phyloP scores from a whole-genome alignment of 2,329 filamentous ascomycete species.

The Zelopaecilomyces penicillatus region DNA sequence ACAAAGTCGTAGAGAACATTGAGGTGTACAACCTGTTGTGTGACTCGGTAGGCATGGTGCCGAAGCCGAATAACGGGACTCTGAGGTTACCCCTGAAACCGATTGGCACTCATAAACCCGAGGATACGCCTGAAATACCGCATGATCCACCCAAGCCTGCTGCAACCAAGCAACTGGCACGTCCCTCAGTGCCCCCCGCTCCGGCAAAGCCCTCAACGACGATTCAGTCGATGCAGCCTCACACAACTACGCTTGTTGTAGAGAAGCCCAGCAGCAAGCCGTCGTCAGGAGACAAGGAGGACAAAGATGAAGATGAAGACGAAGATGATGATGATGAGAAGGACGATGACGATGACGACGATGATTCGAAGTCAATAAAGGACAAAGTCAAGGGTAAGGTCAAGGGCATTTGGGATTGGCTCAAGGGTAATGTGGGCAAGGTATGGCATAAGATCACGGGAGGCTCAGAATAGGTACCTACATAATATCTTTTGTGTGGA shows the following conservation, averaged over 20 bases:
- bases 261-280: not conserved
- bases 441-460: slow-evolving; percentile 38
- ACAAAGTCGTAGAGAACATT: slow-evolving; percentile 62
- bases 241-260: slow-evolving; percentile 3
- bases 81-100: slow-evolving; percentile 61
- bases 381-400: slow-evolving; percentile 26
- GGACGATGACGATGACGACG: slow-evolving; percentile 12
- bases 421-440: slow-evolving; percentile 38
- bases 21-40: slow-evolving; percentile 94
- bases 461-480: not conserved
- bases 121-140: slow-evolving; percentile 40
- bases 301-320: not conserved
- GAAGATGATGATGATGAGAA: slow-evolving; percentile 5
- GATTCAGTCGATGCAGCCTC: slow-evolving; percentile 10
- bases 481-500: too few relatives aligned
- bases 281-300: not conserved
- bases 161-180: slow-evolving; percentile 9
- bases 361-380: slow-evolving; percentile 17
- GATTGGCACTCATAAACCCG: slow-evolving; percentile 51
- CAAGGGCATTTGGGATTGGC: slow-evolving; percentile 43
- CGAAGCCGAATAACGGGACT: slow-evolving; percentile 80
- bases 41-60: slow-evolving; percentile 68
- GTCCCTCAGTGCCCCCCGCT: slow-evolving; percentile 6
- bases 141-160: slow-evolving; percentile 31
- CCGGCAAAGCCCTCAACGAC: slow-evolving; percentile 14